These are phyloP conservation scores for Pyrenochaeta sp. DNA, from an alignment of 2,329 filamentous ascomycete species.

Conservation along the genomic window DNA sequence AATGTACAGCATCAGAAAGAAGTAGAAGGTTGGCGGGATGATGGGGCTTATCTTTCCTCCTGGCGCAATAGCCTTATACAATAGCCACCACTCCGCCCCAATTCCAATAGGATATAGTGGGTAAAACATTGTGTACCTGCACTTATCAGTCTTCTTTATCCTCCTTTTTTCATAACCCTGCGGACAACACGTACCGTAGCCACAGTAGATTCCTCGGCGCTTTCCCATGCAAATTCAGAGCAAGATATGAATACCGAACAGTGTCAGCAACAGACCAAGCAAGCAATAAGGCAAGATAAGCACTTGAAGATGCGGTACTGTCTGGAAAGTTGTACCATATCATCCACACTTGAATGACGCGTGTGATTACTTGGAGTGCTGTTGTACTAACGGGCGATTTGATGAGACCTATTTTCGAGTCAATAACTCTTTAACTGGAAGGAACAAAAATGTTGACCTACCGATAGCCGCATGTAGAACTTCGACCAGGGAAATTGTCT, in stretches of 20 bases:
- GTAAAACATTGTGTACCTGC: constrained; percentile 34
- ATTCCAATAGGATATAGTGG: constrained; percentile 37
- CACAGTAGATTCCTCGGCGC: constrained; percentile 22
- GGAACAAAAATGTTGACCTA: constrained; percentile 1
- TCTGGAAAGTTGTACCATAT: constrained; percentile 32
- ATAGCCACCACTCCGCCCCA: constrained; percentile 37
- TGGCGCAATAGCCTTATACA: constrained; percentile 25
- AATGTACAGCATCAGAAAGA: constrained; percentile 29
- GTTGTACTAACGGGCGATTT: constrained; percentile 35
- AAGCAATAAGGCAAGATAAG: constrained; percentile 27
- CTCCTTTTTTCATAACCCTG: not conserved
- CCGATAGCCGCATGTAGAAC: constrained; percentile 29
- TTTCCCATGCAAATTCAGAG: constrained; percentile 27
- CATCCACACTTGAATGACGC: constrained; percentile 41
- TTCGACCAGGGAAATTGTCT: constrained; percentile 32
- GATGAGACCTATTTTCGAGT: constrained; percentile 21
- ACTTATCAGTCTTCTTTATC: not conserved
- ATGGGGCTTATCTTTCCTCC: constrained; percentile 14
- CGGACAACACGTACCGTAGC: constrained; percentile 20
- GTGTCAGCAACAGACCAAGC: constrained; percentile 35
- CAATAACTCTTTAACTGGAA: not conserved
- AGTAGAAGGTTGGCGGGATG: constrained; percentile 28
- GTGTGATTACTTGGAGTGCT: constrained; percentile 30
- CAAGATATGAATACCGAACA: constrained; percentile 32
- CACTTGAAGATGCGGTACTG: constrained; percentile 21